Evolutionary conservation across 768 basidiomycete genomes (phyloP), one percentile per base, ranked within the genome.

Genomic region (Rubroboletus pulcherrimus): DNA sequence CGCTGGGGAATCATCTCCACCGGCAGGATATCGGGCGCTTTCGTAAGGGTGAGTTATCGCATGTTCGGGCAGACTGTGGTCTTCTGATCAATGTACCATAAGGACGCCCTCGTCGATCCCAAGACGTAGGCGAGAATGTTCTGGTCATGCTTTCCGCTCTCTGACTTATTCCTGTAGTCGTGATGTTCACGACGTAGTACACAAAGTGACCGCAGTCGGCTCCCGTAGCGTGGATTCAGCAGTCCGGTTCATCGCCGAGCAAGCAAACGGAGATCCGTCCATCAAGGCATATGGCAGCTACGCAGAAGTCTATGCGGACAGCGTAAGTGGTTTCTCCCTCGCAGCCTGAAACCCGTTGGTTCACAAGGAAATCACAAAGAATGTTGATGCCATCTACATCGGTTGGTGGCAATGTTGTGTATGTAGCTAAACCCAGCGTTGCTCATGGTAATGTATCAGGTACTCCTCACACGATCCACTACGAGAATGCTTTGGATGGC

Each of bases 1-100:
- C 82, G 82, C 53, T 93, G 92, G 93, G 92, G 93, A 17, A 89
- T 94, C 60, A 87, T 96, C 58, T 89, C 91, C 12, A 92, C 91
- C 2, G 91, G 90, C 31, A 66, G 68, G 19, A 94, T 93, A 55
- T 84, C 91, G 9, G 74, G 74, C 31, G 70, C 67, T 11, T 94
- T 93, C 67, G 80, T 84, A 11, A 82, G 81, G 76, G 91, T 88
- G 55, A 54, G 73, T 37, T 41, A 19, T 30, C n/a, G 4, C n/a
- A 4, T 33, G 29, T 41, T 19, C 34, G 41, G 9, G 0, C 14
- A 2, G 19, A 11, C 14, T 29, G 7, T 30, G 5, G 49, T 21
- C 12, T 57, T 52, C 21, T 60, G 15, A 56, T 37, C 44, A 29
- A 21, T 24, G n/a, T 53, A 53, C 35, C 15, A 17, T 12, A 55